Base-by-base conservation (phyloP, 768 basidiomycete genomes). In the Mycena leptocephala region DNA sequence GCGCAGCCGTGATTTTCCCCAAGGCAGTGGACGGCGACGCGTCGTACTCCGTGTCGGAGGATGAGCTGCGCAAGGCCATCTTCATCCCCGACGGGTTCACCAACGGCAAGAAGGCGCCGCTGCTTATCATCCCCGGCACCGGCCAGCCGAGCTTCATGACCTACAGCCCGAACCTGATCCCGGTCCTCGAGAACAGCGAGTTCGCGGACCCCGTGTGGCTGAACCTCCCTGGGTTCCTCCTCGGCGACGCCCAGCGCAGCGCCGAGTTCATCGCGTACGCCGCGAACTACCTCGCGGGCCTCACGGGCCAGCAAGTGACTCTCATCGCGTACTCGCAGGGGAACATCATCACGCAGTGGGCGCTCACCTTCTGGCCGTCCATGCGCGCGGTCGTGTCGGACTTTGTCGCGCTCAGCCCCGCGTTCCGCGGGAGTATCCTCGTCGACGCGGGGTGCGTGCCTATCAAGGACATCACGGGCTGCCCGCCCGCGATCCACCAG, bases 171-270 rank as follows among this genome's bases (percentile, higher is more conserved):
- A 68, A 68, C 35, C 35, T 68, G 7, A 35, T 68, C n/a, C 66
- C 66, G 1, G 37, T 55, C 51, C 14, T 56, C 11, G 35, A 68
- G n/a, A 32, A 55, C 14, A 56, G 66, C 66, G 53, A 20, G 3
- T 55, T 55, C n/a, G 66, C 66, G 26, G 66, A 68, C 66, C 66
- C 66, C 13, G 66, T 68, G 53, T 68, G 66, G 66, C 51, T 68
- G 35, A 68, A 68, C 53, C 11, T 68, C 35, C 66, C 66, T 11
- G 66, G 66, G 9, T 68, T 68, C 66, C 66, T 68, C 11, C 66
- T 68, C 18, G 66, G 66, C 26, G 66, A 68, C 28, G 66, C 66
- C 11, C 66, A 68, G 53, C 51, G 3, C 5, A 68, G 66, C 33
- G 66, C 66, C n/a, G 66, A 68, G 37, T 68, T 35, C 53, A 56